phyloP scores from a whole-genome alignment of 192 early-diverging fungal species.

The Pilaira anomala region DNA sequence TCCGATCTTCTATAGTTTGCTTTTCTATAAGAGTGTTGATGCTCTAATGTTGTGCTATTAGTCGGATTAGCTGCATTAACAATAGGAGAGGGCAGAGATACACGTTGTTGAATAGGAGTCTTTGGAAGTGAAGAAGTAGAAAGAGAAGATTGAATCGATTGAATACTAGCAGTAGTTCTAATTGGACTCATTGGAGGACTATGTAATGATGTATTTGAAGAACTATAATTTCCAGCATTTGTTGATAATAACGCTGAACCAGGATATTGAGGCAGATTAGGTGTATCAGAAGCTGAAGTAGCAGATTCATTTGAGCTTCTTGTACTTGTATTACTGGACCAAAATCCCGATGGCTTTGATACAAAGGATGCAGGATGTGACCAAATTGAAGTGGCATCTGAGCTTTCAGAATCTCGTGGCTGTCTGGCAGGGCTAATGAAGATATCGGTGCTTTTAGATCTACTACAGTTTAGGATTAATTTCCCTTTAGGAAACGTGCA shows the following conservation, averaged over 20 bases:
- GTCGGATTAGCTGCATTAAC: constrained; percentile 1
- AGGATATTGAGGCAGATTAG: constrained; percentile 24
- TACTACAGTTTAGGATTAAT: constrained; percentile 37
- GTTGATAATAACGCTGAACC: constrained; percentile 17
- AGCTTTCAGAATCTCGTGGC: constrained; percentile 16
- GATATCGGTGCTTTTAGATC: constrained; percentile 32
- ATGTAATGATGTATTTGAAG: constrained; percentile 12
- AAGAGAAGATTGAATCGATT: constrained; percentile 1
- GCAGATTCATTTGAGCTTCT: constrained; percentile 24
- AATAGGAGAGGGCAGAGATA: neutral
- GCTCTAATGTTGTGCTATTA: neutral
- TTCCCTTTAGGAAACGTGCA: constrained; percentile 58
- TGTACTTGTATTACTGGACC: constrained; percentile 15
- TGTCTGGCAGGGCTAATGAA: constrained; percentile 22
- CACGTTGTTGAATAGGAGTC: constrained; percentile 1
- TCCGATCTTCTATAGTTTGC: constrained; percentile 10
- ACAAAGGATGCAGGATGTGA: constrained; percentile 17
- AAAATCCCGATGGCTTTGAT: constrained; percentile 18
- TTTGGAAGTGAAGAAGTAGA: neutral
- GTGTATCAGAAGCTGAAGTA: constrained; percentile 9
- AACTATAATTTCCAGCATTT: neutral
- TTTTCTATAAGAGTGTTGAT: neutral
- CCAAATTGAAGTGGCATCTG: constrained; percentile 15
- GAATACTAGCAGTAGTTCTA: neutral
- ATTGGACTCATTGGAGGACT: constrained; percentile 7